Base-by-base conservation (phyloP, 257 asterid genomes). In the Solanum chaucha region DNA sequence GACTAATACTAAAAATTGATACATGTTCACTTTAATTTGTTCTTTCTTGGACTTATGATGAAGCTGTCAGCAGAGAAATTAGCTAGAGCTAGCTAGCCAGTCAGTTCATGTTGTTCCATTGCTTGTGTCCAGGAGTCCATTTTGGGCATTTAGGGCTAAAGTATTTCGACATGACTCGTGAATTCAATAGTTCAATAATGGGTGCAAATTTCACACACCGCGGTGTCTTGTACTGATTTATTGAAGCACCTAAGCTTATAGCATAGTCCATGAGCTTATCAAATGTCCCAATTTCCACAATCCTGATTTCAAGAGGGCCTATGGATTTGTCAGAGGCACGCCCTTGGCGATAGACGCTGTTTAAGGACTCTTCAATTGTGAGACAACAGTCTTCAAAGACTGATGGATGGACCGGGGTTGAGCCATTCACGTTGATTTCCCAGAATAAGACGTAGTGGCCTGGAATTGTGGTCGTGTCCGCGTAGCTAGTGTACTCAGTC, bases 251-350 rank as follows among this genome's bases (percentile, higher is more conserved):
- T 15, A 88, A 24, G 87, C 93, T 88, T 13, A 91, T 89, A 19
- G 92, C 93, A 46, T 89, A 88, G 61, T 91, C 93, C 93, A 91
- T 89, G 20, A 91, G 90, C 82, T 89, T 91, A 28, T 91, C 93
- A 55, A 91, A 91, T 3, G 92, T 91, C 41, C 92, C 93, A 13
- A 51, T 51, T 74, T 91, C 91, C 81, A 91, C 93, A 48, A 91
- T 87, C 88, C 82, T 89, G 87, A 91, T 81, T 38, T 91, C 93
- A 8, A 91, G 88, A 24, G 92, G 90, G 2, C 92, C 92, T 10
- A 91, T 89, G 5, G 91, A 83, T 81, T 89, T 88, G 65, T 89
- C 91, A 1, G 89, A 72, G 1, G 28, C 80, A 9, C 80, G 80
- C 0, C 80, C 48, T 72, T 72, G 80, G 28, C 80, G 46, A 22